Conservation (phyloP, 495 filamentous ascomycete species). For the Apiosordaria backusii region DNA sequence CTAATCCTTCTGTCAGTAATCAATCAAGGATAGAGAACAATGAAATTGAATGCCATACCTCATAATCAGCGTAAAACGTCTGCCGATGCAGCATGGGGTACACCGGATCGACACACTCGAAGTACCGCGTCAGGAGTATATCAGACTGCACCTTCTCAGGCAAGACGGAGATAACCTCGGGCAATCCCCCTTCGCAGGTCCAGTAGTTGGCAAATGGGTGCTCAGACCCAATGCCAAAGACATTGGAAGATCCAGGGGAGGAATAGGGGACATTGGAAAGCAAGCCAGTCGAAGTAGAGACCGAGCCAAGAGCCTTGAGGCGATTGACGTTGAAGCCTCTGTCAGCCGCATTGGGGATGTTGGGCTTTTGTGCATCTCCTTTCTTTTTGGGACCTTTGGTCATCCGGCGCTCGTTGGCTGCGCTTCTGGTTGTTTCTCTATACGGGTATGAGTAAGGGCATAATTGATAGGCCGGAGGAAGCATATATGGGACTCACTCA, state of each 20-base stretch:
- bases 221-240: conserved; percentile 65
- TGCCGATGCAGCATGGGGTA: conserved; percentile 69
- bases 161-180: conserved; percentile 66
- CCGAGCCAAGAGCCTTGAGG: conserved; percentile 38
- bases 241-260: conserved; percentile 57
- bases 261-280: conserved; percentile 67
- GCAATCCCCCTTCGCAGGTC: conserved; percentile 66
- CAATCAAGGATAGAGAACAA: not conserved
- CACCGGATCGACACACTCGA: conserved; percentile 68
- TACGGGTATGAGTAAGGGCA: conserved; percentile 5
- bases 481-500: conserved; percentile 47
- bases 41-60: conserved; percentile 24
- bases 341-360: conserved; percentile 47
- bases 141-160: conserved; percentile 69
- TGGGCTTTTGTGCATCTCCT: conserved; percentile 23
- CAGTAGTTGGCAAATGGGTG: conserved; percentile 74
- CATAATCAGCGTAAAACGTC: conserved; percentile 66
- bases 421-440: conserved; percentile 48
- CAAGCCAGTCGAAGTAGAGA: conserved; percentile 53
- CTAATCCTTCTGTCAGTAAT: not conserved
- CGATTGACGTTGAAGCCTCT: conserved; percentile 39
- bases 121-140: conserved; percentile 64
- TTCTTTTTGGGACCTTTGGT: conserved; percentile 55
- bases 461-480: not conserved
- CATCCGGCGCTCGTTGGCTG: conserved; percentile 52